Conservation (phyloP, 768 basidiomycete genomes). For the Agaricus bisporus region DNA sequence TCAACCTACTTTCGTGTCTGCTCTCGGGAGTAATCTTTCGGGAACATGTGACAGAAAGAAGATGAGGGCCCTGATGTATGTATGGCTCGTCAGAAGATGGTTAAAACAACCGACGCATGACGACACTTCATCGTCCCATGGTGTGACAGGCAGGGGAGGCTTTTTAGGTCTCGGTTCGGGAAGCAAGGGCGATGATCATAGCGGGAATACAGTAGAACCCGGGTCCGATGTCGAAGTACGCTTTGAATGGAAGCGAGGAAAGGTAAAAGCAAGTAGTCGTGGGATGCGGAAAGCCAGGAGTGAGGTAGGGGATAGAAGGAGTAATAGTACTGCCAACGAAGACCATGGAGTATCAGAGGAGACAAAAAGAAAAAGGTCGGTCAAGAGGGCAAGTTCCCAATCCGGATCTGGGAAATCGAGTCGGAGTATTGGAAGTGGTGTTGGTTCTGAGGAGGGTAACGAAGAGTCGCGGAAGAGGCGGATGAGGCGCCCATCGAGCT, state of each 20-base stretch:
- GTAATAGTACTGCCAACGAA: neutral
- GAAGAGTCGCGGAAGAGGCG: slow-evolving; percentile 14
- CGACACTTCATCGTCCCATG: neutral
- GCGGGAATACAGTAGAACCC: slow-evolving; percentile 1
- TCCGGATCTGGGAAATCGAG: slow-evolving; percentile 21
- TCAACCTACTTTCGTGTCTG: slow-evolving; percentile 56
- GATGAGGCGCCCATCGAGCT: slow-evolving; percentile 4
- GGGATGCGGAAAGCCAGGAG: slow-evolving; percentile 19
- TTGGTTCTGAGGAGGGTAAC: slow-evolving; percentile 25
- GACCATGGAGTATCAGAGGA: neutral
- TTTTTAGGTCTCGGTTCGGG: slow-evolving; percentile 9
- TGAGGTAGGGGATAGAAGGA: slow-evolving; percentile 13
- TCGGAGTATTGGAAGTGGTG: slow-evolving; percentile 27
- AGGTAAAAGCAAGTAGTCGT: slow-evolving; percentile 23
- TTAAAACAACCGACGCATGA: slow-evolving; percentile 34
- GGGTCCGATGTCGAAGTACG: slow-evolving; percentile 57
- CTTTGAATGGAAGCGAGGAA: slow-evolving; percentile 73
- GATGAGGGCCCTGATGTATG: slow-evolving; percentile 49
- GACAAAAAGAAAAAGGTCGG: neutral
- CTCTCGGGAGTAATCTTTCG: slow-evolving; percentile 14
- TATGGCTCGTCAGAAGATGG: slow-evolving; percentile 77
- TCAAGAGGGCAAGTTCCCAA: slow-evolving; percentile 23
- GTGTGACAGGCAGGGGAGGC: neutral
- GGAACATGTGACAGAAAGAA: slow-evolving; percentile 14
- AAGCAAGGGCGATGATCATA: slow-evolving; percentile 9